Base-by-base conservation (phyloP, 73 alveolate species). In the Durusdinium trenchii region DNA sequence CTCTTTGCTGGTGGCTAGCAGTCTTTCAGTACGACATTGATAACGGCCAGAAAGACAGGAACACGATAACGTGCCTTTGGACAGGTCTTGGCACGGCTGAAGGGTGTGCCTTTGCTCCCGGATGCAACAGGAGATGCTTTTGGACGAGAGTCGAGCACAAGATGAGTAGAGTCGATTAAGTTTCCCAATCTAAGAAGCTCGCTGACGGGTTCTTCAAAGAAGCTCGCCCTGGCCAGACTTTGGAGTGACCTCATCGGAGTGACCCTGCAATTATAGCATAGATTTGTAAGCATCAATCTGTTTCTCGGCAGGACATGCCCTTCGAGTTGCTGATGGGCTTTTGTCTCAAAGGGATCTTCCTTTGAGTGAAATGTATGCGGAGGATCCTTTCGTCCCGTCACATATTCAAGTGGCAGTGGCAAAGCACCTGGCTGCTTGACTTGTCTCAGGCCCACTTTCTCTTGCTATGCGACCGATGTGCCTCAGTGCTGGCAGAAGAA, bases 321-420 rank as follows among this genome's bases (percentile, higher is more conserved):
- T 81, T 81, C 91, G 91, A 30, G 91, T 81, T 67, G 23, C 71
- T 3, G 91, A 81, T 48, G 91, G 91, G 91, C 91, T 47, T 32
- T 32, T 51, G 18, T 76, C 86, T 76, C 51, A 71, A 9, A 14
- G 78, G 78, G 20, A 64, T 64, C 5, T 7, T 5, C 32, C 43
- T 14, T 64, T 64, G 78, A 9, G 16, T 38, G 43, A 9, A 32
- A 32, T 32, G 12, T 1, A 32, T 67, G 38, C n/a, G 26, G 26
- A 9, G 26, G 79, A 20, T 6, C 76, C 36, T 6, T 6, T 26
- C 36, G 73, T 67, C 7, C 32, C 26, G 32, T 6, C 78, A n/a
- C 16, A 6, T 42, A 9, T 64, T 64, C 78, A 64, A 10, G 32
- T 64, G 23, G 10, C 73, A 9, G 81, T 67, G 81, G 18, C 38